A percentile compares a stretch with the other conserved stretches of the same genome.
Evolutionary conservation across 495 filamentous ascomycete species (phyloP).

Genomic region (Immersiella caudata): DNA sequence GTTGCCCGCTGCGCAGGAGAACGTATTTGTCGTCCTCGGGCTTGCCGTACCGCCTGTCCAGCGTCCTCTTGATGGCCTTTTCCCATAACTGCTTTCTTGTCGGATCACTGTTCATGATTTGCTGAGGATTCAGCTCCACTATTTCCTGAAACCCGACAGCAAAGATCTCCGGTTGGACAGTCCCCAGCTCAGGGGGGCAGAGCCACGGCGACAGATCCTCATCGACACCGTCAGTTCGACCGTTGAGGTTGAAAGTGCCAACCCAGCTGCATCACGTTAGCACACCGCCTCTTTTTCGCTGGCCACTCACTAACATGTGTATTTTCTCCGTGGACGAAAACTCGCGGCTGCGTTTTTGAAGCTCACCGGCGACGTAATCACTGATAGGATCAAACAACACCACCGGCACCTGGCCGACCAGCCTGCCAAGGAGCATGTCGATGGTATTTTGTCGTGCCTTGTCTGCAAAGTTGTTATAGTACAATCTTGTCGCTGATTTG

Average conservation of each 20-base stretch:
- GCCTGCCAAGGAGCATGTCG: constrained; percentile 81
- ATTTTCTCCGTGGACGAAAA: constrained; percentile 55
- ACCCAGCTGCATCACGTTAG: constrained; percentile 66
- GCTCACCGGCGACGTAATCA: constrained; percentile 78
- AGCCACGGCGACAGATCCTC: constrained; percentile 87
- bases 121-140: constrained; percentile 92
- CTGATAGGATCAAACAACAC: constrained; percentile 92
- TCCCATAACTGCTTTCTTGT: constrained; percentile 85
- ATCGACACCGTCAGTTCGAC: constrained; percentile 70
- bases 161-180: constrained; percentile 72
- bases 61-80: constrained; percentile 69
- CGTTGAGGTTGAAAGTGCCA: constrained; percentile 96
- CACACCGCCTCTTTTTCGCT: background rate
- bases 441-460: constrained; percentile 93
- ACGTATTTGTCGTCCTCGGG: constrained; percentile 77
- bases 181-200: constrained; percentile 56
- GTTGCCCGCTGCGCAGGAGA: constrained; percentile 84
- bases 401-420: constrained; percentile 82
- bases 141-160: constrained; percentile 97
- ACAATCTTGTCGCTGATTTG: constrained; percentile 89
- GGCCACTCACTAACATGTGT: constrained; percentile 43
- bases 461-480: constrained; percentile 96
- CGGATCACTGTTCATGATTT: constrained; percentile 99
- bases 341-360: constrained; percentile 61
- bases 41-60: constrained; percentile 69